phyloP scores from a whole-genome alignment of 352 stramenopile genomes.

The Globisporangium alternatum region DNA sequence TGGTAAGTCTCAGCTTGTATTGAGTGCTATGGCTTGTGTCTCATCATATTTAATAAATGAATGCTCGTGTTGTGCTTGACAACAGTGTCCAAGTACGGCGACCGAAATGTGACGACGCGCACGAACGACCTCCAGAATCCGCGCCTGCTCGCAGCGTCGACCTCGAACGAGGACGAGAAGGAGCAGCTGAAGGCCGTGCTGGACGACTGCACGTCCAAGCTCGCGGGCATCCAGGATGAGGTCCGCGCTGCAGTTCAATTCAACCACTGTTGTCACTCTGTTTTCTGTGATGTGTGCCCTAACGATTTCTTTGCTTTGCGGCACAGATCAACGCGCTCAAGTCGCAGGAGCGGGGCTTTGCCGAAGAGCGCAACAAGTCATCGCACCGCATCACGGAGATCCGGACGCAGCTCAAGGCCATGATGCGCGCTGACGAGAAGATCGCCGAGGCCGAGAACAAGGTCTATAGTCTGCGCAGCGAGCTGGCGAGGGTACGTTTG shows the following conservation, averaged over 20 bases:
- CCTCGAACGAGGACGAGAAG: constrained; percentile 79
- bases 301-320: neutral
- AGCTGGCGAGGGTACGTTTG: constrained; percentile 55
- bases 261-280: neutral
- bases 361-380: constrained; percentile 53
- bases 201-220: constrained; percentile 35
- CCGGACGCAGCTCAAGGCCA: constrained; percentile 57
- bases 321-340: constrained; percentile 57
- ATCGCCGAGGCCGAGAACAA: constrained; percentile 71
- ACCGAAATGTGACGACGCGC: constrained; percentile 80
- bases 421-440: constrained; percentile 73
- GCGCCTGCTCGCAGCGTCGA: constrained; percentile 61
- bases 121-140: constrained; percentile 78
- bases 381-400: constrained; percentile 69
- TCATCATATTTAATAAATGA: neutral
- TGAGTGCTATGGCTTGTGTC: neutral
- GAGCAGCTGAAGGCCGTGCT: constrained; percentile 51
- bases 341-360: constrained; percentile 57
- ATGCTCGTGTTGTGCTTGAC: neutral
- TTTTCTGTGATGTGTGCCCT: neutral
- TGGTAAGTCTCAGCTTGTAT: constrained; percentile 24
- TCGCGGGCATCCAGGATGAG: constrained; percentile 52
- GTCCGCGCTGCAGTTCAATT: constrained; percentile 19
- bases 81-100: constrained; percentile 80
- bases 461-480: constrained; percentile 62